Evolutionary conservation across 1,284 basidiomycete genomes (phyloP).

Genomic region (Apiotrichum siamense): DNA sequence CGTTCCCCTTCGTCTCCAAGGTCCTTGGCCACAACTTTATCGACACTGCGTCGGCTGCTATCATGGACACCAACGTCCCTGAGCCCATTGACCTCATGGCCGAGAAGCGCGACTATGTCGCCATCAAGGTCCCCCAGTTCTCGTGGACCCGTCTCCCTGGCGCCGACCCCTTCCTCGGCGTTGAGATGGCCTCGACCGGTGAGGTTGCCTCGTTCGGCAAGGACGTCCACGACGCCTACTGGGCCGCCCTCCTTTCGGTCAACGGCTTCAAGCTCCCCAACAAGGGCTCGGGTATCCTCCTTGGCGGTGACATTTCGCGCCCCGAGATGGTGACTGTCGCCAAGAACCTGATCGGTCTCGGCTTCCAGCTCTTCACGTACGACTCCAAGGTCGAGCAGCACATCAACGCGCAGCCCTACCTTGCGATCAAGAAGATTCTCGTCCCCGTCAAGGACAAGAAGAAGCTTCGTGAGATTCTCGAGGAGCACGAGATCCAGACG

Average conservation of each 20-base stretch:
- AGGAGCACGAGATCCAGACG: constrained; percentile 90
- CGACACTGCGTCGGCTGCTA: constrained; percentile 87
- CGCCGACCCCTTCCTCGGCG: constrained; percentile 94
- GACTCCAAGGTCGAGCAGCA: constrained; percentile 84
- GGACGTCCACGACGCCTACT: constrained; percentile 94
- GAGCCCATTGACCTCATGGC: constrained; percentile 92
- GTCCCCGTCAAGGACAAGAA: constrained; percentile 98
- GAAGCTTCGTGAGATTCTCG: constrained; percentile 70
- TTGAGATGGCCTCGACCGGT: constrained; percentile 98
- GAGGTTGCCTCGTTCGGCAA: constrained; percentile 97
- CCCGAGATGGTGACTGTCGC: constrained; percentile 66
- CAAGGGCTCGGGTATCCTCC: constrained; percentile 37
- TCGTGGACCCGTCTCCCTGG: constrained; percentile 85
- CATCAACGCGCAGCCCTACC: constrained; percentile 72
- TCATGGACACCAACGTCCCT: constrained; percentile 77
- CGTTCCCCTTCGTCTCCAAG: constrained; percentile 99
- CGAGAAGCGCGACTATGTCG: constrained; percentile 81
- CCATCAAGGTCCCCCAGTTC: constrained; percentile 98
- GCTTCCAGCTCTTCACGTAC: constrained; percentile 72
- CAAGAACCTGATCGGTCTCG: constrained; percentile 94
- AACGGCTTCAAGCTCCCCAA: constrained; percentile 69
- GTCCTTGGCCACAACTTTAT: constrained; percentile 97
- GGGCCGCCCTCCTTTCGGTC: constrained; percentile 83
- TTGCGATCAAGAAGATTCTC: constrained; percentile 74
- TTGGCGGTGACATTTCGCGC: constrained; percentile 81